Conservation (phyloP, 306 rosid species). For the Aeschynomene evenia region DNA sequence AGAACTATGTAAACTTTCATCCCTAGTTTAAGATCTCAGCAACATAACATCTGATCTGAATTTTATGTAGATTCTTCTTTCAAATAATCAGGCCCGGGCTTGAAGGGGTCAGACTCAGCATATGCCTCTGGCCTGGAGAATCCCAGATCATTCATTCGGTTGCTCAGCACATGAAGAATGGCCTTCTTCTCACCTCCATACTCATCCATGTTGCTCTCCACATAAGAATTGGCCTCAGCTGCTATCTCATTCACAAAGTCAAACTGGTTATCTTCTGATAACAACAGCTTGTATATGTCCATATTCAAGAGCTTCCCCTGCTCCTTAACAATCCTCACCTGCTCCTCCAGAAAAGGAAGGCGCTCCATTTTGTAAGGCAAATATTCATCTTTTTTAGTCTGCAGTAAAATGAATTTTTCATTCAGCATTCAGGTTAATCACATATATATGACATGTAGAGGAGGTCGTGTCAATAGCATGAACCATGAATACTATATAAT, state of each 20-base stretch:
- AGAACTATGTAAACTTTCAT: background rate
- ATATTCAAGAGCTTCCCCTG: conserved; percentile 63
- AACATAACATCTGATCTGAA: background rate
- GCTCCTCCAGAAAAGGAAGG: conserved; percentile 89
- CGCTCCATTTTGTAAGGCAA: conserved; percentile 59
- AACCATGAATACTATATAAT: background rate
- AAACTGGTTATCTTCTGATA: conserved; percentile 78
- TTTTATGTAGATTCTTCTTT: conserved; percentile 55
- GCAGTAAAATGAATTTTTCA: conserved; percentile 25
- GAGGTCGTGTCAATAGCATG: conserved; percentile 13
- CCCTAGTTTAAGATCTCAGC: conserved; percentile 5
- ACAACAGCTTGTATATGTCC: conserved; percentile 71
- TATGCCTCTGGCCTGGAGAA: conserved; percentile 77
- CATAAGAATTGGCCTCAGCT: conserved; percentile 76
- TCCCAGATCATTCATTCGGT: conserved; percentile 79
- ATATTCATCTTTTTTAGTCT: conserved; percentile 70
- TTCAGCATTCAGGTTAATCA: conserved; percentile 22
- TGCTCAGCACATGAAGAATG: conserved; percentile 82
- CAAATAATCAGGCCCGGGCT: conserved; percentile 71
- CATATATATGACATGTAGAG: conserved; percentile 4
- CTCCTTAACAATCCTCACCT: conserved; percentile 69
- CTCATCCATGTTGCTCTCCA: conserved; percentile 74
- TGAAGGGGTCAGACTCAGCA: conserved; percentile 69
- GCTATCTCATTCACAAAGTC: conserved; percentile 90
- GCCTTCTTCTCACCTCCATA: conserved; percentile 89